A percentile compares a stretch with the other conserved stretches of the same genome.
phyloP scores from a whole-genome alignment of 768 basidiomycete species.

The Mycena leptocephala region DNA sequence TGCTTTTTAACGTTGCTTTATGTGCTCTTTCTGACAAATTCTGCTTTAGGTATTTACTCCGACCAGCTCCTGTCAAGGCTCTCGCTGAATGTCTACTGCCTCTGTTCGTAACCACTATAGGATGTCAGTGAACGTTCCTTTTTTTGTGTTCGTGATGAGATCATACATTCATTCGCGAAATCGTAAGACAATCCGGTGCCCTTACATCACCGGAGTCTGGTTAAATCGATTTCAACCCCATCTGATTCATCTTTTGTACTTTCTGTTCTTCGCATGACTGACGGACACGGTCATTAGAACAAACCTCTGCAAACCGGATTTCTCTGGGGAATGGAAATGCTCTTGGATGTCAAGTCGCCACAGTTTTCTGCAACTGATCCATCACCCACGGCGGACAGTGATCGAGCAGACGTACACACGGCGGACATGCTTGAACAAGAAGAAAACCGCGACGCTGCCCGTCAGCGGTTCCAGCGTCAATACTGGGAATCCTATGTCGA shows the following conservation, averaged over 20 bases:
- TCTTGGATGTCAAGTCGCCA: conserved; percentile 75
- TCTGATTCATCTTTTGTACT: conserved; percentile 60
- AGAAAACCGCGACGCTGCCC: conserved; percentile 69
- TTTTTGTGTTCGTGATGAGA: conserved; percentile 63
- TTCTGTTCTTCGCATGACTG: conserved; percentile 14
- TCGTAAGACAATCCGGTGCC: conserved; percentile 69
- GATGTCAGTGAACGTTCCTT: conserved; percentile 52
- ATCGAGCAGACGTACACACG: conserved; percentile 60
- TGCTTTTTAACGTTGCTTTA: conserved; percentile 22
- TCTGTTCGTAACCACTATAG: conserved; percentile 42
- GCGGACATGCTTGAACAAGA: conserved; percentile 76
- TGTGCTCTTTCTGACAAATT: conserved; percentile 20
- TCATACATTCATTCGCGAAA: conserved; percentile 78
- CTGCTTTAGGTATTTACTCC: conserved; percentile 40
- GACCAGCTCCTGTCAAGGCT: not conserved
- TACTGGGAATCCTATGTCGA: conserved; percentile 89
- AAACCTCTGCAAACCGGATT: conserved; percentile 87
- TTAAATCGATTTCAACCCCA: conserved; percentile 82
- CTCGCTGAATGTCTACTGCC: conserved; percentile 34
- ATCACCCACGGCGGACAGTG: not conserved
- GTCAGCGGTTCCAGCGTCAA: conserved; percentile 77
- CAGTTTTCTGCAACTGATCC: no score
- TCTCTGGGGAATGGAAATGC: conserved; percentile 83
- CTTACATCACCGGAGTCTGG: conserved; percentile 77
- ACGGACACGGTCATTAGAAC: conserved; percentile 55